phyloP scores from a whole-genome alignment of 176 grass and related monocot species.

The Oryza glumipatula region DNA sequence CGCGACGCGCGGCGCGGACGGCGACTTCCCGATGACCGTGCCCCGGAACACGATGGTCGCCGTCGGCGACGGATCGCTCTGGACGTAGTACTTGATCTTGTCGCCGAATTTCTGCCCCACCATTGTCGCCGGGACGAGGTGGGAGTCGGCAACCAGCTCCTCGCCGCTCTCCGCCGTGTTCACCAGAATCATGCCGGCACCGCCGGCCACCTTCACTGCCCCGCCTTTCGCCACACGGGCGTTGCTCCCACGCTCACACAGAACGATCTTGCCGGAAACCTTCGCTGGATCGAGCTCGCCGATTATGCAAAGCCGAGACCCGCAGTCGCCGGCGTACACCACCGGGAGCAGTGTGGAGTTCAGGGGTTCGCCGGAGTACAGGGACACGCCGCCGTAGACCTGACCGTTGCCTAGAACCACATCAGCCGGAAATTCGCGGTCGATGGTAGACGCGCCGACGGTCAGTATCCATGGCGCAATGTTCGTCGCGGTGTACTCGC shows the following conservation, averaged over 20 bases:
- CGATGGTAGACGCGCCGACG: constrained; percentile 71
- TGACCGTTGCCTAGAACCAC: constrained; percentile 62
- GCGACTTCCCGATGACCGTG: constrained; percentile 63
- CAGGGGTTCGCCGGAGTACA: constrained; percentile 63
- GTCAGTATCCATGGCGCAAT: constrained; percentile 91
- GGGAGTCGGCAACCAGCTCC: constrained; percentile 88
- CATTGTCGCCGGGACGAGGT: constrained; percentile 84
- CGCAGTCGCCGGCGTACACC: constrained; percentile 64
- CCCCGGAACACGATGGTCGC: constrained; percentile 74
- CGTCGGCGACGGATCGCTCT: constrained; percentile 61
- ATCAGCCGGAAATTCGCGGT: constrained; percentile 77
- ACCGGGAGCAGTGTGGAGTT: constrained; percentile 48
- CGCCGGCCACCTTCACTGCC: constrained; percentile 66
- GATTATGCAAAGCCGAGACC: constrained; percentile 49
- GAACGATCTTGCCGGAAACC: constrained; percentile 77
- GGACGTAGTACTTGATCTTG: constrained; percentile 70
- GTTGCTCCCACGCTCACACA: constrained; percentile 68
- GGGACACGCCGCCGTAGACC: constrained; percentile 58
- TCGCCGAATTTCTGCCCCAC: constrained; percentile 68
- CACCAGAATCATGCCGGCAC: constrained; percentile 69
- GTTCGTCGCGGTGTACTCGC: constrained; percentile 61
- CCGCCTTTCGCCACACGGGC: constrained; percentile 73
- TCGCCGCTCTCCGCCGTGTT: constrained; percentile 76
- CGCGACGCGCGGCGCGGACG: constrained; percentile 66
- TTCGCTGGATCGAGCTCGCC: constrained; percentile 53